Percentiles rank a stretch among this genome's conserved stretches.
Conservation (phyloP, 2,329 filamentous ascomycete species). For the Epichloe aotearoae region DNA sequence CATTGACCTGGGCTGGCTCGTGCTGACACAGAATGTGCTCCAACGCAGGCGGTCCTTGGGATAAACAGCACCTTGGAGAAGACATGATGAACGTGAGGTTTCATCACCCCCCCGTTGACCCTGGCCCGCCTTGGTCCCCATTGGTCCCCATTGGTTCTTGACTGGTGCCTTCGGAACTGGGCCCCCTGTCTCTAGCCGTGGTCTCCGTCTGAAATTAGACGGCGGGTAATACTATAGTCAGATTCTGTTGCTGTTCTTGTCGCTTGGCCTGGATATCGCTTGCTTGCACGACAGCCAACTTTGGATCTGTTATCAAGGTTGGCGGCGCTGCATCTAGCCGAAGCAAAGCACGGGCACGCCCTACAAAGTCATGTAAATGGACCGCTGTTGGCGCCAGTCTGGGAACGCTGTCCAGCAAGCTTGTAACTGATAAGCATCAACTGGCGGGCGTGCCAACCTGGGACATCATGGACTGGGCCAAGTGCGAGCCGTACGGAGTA, state of each 20-base stretch:
- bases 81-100: background rate
- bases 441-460: no score
- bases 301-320: no score
- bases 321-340: constrained; percentile 3
- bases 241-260: background rate
- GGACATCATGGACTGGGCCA: no score
- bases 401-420: background rate
- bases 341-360: background rate
- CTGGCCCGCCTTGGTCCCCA: background rate
- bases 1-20: background rate
- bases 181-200: background rate
- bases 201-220: background rate
- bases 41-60: background rate
- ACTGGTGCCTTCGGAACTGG: background rate
- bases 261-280: background rate
- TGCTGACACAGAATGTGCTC: background rate
- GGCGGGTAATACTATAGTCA: background rate
- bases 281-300: background rate
- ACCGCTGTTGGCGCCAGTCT: background rate
- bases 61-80: background rate
- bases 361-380: background rate
- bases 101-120: background rate
- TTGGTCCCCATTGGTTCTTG: background rate
- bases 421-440: no score
- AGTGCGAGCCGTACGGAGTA: no score